Conservation (phyloP, 1,284 basidiomycete species). For the Apiotrichum mycotoxinovorans region DNA sequence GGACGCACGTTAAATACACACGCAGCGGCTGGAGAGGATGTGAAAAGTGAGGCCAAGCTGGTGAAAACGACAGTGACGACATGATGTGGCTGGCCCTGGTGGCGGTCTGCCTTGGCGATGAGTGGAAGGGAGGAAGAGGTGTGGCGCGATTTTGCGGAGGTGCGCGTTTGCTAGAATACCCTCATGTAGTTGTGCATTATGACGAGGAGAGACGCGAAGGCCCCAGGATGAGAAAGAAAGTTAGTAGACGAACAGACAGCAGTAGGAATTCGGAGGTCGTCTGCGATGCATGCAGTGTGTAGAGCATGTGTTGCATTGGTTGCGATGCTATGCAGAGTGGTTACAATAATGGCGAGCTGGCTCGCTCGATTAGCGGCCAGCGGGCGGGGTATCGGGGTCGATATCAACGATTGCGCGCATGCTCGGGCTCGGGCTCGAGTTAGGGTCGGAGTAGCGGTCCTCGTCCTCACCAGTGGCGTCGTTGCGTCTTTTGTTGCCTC, state of each 20-base stretch:
- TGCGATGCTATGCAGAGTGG: conserved; percentile 14
- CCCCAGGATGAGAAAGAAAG: not conserved
- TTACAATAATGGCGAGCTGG: not conserved
- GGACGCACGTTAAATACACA: not conserved
- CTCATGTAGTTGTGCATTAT: conserved; percentile 21
- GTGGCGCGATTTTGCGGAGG: not conserved
- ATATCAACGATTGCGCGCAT: not conserved
- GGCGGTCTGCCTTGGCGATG: too few species aligned
- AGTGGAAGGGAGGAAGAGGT: too few species aligned
- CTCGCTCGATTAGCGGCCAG: not conserved
- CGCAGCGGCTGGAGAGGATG: too few species aligned
- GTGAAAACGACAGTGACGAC: too few species aligned
- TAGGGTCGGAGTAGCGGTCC: not conserved
- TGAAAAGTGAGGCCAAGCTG: too few species aligned
- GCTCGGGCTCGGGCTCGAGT: not conserved
- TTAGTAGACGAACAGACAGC: not conserved
- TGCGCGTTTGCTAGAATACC: conserved; percentile 4
- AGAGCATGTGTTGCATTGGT: not conserved
- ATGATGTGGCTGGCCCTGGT: too few species aligned
- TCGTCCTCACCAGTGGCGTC: too few species aligned
- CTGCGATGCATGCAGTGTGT: not conserved
- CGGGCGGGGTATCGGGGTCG: not conserved
- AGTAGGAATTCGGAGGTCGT: not conserved
- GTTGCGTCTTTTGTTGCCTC: too few species aligned
- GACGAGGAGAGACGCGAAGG: conserved; percentile 3